Percentiles rank a stretch among this genome's conserved stretches.
Evolutionary conservation across 1,284 basidiomycete genomes (phyloP).

Genomic region (Ceratobasidium theobromae): DNA sequence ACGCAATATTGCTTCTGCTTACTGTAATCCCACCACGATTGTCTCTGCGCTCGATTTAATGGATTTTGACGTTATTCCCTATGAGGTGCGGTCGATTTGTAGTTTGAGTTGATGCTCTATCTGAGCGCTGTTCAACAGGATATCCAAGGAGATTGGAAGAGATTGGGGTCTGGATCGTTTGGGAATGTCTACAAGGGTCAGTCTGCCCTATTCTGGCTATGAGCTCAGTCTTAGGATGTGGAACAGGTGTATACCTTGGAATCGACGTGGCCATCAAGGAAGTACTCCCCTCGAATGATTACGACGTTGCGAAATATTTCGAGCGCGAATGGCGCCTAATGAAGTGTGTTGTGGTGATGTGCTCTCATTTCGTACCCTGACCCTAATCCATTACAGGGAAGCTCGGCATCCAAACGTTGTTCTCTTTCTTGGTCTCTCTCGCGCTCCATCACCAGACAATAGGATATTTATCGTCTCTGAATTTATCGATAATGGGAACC

Average conservation of each 20-base stretch:
- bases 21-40: too few relatives aligned
- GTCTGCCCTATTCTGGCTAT: slow-evolving; percentile 20
- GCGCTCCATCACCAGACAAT: slow-evolving; percentile 77
- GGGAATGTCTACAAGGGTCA: slow-evolving; percentile 89
- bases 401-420: slow-evolving; percentile 91
- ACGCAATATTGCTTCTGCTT: too few relatives aligned
- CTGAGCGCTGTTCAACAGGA: slow-evolving; percentile 53
- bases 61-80: slow-evolving; percentile 82
- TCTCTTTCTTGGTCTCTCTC: slow-evolving; percentile 89
- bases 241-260: slow-evolving; percentile 81
- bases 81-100: slow-evolving; percentile 53
- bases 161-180: slow-evolving; percentile 87
- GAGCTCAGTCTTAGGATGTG: background rate
- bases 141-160: slow-evolving; percentile 85
- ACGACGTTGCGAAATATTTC: slow-evolving; percentile 96
- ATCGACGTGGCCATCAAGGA: slow-evolving; percentile 97
- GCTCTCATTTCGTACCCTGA: background rate
- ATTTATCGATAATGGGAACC: slow-evolving; percentile 83
- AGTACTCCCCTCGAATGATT: slow-evolving; percentile 83
- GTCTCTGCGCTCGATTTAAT: slow-evolving; percentile 33
- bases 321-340: slow-evolving; percentile 96
- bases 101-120: background rate
- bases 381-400: slow-evolving; percentile 51
- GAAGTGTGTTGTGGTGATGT: slow-evolving; percentile 54
- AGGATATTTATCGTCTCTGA: slow-evolving; percentile 90